These are phyloP conservation scores for Termitomyces titanicus DNA, from an alignment of 768 basidiomycete species.

Conservation along the genomic window DNA sequence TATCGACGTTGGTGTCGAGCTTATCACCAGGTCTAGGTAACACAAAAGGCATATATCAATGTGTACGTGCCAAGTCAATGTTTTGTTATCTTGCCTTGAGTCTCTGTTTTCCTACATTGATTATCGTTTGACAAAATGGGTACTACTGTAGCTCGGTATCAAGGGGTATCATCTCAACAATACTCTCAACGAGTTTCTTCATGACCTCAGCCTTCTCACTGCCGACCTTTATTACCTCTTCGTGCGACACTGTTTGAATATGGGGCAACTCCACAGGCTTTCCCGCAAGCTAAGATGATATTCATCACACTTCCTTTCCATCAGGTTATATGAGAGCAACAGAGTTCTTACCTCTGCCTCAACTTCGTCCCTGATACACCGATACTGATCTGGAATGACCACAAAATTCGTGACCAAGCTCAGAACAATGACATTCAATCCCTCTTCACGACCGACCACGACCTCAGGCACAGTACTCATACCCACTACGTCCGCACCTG, in stretches of 20 bases:
- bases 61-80: no score
- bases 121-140: not conserved
- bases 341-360: constrained; percentile 60
- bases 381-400: constrained; percentile 62
- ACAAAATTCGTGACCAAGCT: constrained; percentile 88
- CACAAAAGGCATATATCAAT: no score
- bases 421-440: constrained; percentile 71
- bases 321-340: constrained; percentile 14
- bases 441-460: constrained; percentile 72
- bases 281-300: constrained; percentile 53
- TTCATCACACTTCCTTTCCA: not conserved
- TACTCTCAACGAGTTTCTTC: constrained; percentile 62
- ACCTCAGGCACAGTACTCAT: constrained; percentile 95
- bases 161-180: constrained; percentile 39
- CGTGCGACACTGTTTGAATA: constrained; percentile 63
- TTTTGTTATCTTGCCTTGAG: no score
- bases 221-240: constrained; percentile 70
- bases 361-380: constrained; percentile 71
- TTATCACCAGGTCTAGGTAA: not conserved
- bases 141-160: constrained; percentile 5
- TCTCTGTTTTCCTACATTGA: no score
- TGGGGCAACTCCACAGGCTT: constrained; percentile 37
- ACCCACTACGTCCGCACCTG: constrained; percentile 88
- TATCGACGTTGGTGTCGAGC: not conserved
- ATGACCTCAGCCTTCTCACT: constrained; percentile 68